phyloP scores from a whole-genome alignment of 176 grass and related monocot species.

The Cocos nucifera region DNA sequence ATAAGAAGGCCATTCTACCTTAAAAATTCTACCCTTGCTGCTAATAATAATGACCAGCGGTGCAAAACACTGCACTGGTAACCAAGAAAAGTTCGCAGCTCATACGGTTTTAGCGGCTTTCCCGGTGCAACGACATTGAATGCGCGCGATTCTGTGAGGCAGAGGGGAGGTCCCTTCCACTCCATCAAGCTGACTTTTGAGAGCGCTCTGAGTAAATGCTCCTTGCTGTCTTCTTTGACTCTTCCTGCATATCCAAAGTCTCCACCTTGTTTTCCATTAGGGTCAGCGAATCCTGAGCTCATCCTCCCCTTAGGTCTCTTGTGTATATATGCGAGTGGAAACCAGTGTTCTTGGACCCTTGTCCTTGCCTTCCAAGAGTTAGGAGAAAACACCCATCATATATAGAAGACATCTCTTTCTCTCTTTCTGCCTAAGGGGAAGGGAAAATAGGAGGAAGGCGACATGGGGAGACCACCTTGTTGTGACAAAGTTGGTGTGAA shows the following conservation, averaged over 20 bases:
- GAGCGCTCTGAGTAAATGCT: constrained; percentile 20
- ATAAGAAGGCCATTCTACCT: no score
- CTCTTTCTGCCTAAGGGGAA: not conserved
- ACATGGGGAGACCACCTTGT: constrained; percentile 84
- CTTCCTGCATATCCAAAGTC: constrained; percentile 12
- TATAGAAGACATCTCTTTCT: no score
- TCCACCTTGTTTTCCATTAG: not conserved
- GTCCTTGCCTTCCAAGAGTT: constrained; percentile 2
- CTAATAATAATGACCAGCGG: no score
- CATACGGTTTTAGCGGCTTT: not conserved
- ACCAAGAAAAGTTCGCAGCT: no score
- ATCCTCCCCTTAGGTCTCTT: not conserved
- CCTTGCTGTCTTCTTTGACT: constrained; percentile 23
- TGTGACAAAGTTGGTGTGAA: constrained; percentile 83
- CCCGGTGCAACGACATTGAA: constrained; percentile 27
- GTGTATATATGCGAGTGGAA: constrained; percentile 23
- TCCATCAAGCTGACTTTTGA: constrained; percentile 23
- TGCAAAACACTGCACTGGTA: no score
- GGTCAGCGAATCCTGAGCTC: constrained; percentile 20
- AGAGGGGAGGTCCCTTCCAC: not conserved
- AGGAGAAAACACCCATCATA: no score
- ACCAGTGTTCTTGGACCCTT: not conserved
- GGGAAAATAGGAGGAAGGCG: not conserved
- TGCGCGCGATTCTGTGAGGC: constrained; percentile 22
- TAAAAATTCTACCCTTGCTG: no score